phyloP scores from a whole-genome alignment of 176 grass and related monocot species.

The Oryza longistaminata region DNA sequence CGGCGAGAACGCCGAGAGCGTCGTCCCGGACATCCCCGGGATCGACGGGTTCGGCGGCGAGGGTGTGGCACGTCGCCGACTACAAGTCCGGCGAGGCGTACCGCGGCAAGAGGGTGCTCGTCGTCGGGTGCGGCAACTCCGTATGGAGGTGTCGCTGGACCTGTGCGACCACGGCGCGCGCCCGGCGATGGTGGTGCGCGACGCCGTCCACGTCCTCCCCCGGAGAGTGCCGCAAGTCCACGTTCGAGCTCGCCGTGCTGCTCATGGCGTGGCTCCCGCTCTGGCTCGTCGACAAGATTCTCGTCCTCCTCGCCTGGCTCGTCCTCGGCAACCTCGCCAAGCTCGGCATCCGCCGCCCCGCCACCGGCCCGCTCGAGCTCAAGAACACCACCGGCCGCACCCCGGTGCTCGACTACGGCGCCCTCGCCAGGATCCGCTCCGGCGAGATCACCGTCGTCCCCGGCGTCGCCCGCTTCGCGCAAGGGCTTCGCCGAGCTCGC shows the following conservation, averaged over 20 bases:
- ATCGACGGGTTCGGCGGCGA: conserved; percentile 37
- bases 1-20: conserved; percentile 74
- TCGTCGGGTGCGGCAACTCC: conserved; percentile 88
- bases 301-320: conserved; percentile 64
- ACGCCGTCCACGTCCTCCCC: conserved; percentile 77
- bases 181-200: conserved; percentile 80
- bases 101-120: conserved; percentile 67
- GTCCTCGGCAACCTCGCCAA: conserved; percentile 57
- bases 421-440: conserved; percentile 49
- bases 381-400: conserved; percentile 71
- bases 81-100: conserved; percentile 70
- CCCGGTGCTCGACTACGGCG: conserved; percentile 70
- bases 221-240: conserved; percentile 77
- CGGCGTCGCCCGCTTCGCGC: conserved; percentile 38
- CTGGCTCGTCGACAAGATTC: conserved; percentile 72
- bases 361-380: conserved; percentile 63
- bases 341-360: conserved; percentile 66
- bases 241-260: conserved; percentile 72
- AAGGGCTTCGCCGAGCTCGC: conserved; percentile 51
- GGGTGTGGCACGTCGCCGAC: conserved; percentile 54
- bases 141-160: conserved; percentile 88
- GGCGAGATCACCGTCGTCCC: conserved; percentile 77
- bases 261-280: conserved; percentile 82
- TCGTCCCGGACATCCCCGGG: conserved; percentile 59
- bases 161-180: conserved; percentile 59